Evolutionary conservation across 2,329 filamentous ascomycete genomes (phyloP), one percentile per base, ranked within the genome.

Genomic region (Colletotrichum eleusines): DNA sequence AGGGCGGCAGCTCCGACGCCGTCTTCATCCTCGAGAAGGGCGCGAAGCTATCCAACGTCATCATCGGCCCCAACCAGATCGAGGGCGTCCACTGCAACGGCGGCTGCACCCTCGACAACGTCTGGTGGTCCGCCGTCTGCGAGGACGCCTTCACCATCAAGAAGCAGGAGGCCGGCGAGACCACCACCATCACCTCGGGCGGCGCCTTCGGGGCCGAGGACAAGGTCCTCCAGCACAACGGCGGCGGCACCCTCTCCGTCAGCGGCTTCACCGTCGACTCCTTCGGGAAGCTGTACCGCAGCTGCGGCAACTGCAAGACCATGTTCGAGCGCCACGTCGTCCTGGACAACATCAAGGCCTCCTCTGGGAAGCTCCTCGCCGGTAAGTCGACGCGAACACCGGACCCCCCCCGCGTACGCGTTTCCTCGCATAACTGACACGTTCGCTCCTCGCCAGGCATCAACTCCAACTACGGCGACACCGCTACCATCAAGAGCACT

Each of bases 31-130:
- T 84, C 31, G 76, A 79, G 57, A 74, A 80, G 0, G 83, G 84
- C 3, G 84, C 83, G 4, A 83, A 78, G 1, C 76, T 85, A 50
- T 78, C 76, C 57, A 85, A 85, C 69, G 84, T 83, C 31, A 82
- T 85, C 64, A 85, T 85, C 26, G 84, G 84, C 26, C 76, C 78
- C 26, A 77, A 84, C 74, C 83, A 85, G 66, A 77, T 76, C 16
- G 84, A 85, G 74, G 84, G 84, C 20, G 76, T 85, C 2, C 83
- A 85, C 77, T 85, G 84, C 75, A 74, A 79, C 54, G 84, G 84
- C 46, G 77, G 81, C n/a, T 86, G 85, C 74, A 77, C 76, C 2
- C 69, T 79, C 40, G 76, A 76, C 68, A 80, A 79, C 61, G 81
- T 82, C 68, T 80, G 79, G 80, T 81, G 78, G 78, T 74, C 76